Percentiles rank a stretch among this genome's conserved stretches.
phyloP scores from a whole-genome alignment of 2,329 filamentous ascomycete species.

The Purpureocillium lavendulum region DNA sequence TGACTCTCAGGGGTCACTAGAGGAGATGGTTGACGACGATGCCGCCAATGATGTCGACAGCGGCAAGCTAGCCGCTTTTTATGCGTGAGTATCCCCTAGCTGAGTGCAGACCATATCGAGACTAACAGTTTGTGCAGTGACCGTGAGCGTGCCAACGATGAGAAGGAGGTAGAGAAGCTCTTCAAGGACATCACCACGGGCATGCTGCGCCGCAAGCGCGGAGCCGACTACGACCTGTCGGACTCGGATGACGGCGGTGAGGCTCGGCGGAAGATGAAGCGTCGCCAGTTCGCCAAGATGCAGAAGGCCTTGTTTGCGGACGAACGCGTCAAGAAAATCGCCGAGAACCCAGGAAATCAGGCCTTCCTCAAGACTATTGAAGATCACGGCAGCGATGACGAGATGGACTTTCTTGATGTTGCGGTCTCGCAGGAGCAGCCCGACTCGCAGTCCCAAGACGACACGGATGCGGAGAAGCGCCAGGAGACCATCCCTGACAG shows the following conservation, averaged over 20 bases:
- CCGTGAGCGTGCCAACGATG: constrained; percentile 70
- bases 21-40: constrained; percentile 86
- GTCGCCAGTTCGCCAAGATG: constrained; percentile 84
- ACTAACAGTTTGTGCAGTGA: constrained; percentile 45
- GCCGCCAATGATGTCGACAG: constrained; percentile 71
- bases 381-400: constrained; percentile 67
- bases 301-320: constrained; percentile 80
- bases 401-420: constrained; percentile 64
- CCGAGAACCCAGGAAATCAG: constrained; percentile 77
- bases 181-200: constrained; percentile 91
- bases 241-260: constrained; percentile 87
- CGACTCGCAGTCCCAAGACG: constrained; percentile 25
- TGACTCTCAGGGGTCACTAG: constrained; percentile 59
- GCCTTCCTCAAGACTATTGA: constrained; percentile 89
- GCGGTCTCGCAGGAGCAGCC: constrained; percentile 17
- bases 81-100: constrained; percentile 59
- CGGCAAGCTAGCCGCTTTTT: constrained; percentile 73
- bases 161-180: constrained; percentile 82
- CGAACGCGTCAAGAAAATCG: constrained; percentile 84
- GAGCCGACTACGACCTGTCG: constrained; percentile 73
- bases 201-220: constrained; percentile 74
- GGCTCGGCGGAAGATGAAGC: constrained; percentile 69
- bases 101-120: background rate
- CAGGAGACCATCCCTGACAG: constrained; percentile 38
- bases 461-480: constrained; percentile 15